phyloP scores from a whole-genome alignment of 2,329 filamentous ascomycete genomes.

The Aureobasidium musti region DNA sequence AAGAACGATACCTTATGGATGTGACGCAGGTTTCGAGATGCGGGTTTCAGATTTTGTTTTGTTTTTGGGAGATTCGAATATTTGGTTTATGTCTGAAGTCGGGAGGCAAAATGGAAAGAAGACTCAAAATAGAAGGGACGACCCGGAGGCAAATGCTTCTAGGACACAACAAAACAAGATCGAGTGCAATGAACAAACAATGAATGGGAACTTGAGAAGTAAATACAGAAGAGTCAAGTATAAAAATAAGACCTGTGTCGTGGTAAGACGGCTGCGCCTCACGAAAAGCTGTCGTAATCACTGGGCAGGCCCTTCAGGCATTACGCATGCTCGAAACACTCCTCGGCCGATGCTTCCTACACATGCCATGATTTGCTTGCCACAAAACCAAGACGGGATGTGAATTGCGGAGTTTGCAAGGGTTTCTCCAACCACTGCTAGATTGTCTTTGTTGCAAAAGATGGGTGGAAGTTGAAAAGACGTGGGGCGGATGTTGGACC shows the following conservation, averaged over 20 bases:
- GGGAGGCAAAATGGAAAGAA: constrained; percentile 7
- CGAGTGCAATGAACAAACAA: too few species aligned
- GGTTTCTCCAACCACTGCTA: constrained; percentile 14
- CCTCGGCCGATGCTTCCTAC: constrained; percentile 22
- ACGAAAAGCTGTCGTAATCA: constrained; percentile 24
- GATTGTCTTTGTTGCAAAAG: constrained; percentile 23
- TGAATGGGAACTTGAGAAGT: background rate
- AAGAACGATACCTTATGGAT: constrained; percentile 3
- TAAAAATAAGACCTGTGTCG: constrained; percentile 22
- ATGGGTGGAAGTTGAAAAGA: constrained; percentile 11
- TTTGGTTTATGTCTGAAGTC: background rate
- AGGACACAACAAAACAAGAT: background rate
- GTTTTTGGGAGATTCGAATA: background rate
- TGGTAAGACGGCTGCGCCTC: constrained; percentile 24
- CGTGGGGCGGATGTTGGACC: constrained; percentile 22
- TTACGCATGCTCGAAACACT: constrained; percentile 22
- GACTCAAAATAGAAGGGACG: background rate
- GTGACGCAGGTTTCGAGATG: background rate
- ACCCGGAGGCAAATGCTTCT: background rate
- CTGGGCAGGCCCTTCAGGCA: constrained; percentile 17
- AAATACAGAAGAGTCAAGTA: background rate
- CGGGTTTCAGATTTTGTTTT: background rate
- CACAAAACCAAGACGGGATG: background rate
- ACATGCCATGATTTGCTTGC: constrained; percentile 15
- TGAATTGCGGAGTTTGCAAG: constrained; percentile 12